phyloP scores from a whole-genome alignment of 352 stramenopile species.

The Phytophthora brassicae region DNA sequence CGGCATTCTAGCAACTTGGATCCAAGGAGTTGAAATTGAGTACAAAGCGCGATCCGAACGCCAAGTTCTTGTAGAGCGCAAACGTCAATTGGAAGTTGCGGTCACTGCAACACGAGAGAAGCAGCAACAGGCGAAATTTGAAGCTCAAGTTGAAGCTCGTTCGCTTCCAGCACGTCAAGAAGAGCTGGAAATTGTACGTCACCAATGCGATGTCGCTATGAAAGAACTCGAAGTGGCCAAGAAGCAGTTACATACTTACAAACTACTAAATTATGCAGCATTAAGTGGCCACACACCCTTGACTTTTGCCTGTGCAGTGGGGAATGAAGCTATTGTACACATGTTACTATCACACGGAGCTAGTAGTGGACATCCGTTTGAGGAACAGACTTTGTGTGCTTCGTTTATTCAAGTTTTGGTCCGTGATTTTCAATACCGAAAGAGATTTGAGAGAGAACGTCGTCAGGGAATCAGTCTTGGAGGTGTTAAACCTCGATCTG shows the following conservation, averaged over 20 bases:
- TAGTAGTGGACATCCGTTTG: constrained; percentile 37
- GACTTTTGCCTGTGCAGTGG: constrained; percentile 63
- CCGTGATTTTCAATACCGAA: constrained; percentile 45
- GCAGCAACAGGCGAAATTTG: constrained; percentile 48
- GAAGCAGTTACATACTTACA: constrained; percentile 51
- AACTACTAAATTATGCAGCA: constrained; percentile 52
- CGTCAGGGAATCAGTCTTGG: constrained; percentile 4
- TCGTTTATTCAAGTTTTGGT: constrained; percentile 68
- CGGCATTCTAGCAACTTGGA: constrained; percentile 60
- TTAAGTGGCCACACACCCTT: constrained; percentile 74
- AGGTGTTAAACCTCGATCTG: constrained; percentile 33
- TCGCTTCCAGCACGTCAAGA: constrained; percentile 68
- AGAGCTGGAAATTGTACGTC: constrained; percentile 48
- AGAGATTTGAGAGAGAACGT: constrained; percentile 24
- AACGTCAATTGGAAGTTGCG: constrained; percentile 46
- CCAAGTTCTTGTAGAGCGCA: constrained; percentile 55
- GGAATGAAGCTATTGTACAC: constrained; percentile 77
- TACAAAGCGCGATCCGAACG: constrained; percentile 65
- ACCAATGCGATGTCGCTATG: constrained; percentile 28
- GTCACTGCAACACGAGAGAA: constrained; percentile 37
- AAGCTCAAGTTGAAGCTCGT: constrained; percentile 60
- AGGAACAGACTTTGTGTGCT: constrained; percentile 59
- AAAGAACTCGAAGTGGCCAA: constrained; percentile 45
- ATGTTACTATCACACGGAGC: constrained; percentile 67
- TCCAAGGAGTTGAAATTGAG: constrained; percentile 75